Base-by-base conservation (phyloP, 768 basidiomycete species). In the Tricholoma sp. region DNA sequence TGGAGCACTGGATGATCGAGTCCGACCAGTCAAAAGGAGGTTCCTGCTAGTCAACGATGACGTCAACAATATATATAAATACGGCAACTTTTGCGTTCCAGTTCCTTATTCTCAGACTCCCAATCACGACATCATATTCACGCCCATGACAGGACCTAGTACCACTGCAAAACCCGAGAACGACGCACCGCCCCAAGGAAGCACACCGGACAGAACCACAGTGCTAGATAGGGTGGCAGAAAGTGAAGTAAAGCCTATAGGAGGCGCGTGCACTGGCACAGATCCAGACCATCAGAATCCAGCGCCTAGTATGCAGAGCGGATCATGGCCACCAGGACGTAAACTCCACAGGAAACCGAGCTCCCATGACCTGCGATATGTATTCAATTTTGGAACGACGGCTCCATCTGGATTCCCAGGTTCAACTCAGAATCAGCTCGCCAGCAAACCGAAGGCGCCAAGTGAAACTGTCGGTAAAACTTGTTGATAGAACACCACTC, bases 281-380 rank as follows among this genome's bases (percentile, higher is more conserved):
- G 24, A 4, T 47, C 16, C 4, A 16, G 24, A 27, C 11, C 29
- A 24, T 16, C 9, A 11, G 9, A 24, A 46, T 12, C 9, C 12
- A 46, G 22, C 22, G 14, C 4, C 4, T 46, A n/a, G n/a, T n/a
- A 50, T 29, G 27, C 47, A 50, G 45, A 50, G 47, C 18, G 18
- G n/a, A 50, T 50, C 47, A 10, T 43, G 11, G 32, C 55, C 22
- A 18, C 16, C 56, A 43, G 50, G 49, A 31, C 64, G 61, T 4
- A 69, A 65, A 11, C 57, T 74, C 32, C 72, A 69, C 57, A 71
- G 72, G 57, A 74, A 74, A 59, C 69, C 68, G 60, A 67, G 71
- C 41, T 72, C 69, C 1, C 62, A 59, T 29, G 68, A 73, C 43
- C 58, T 74, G 27, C 68, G 71, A 19, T 67, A 68, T 35, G 69